A percentile compares a stretch with the other conserved stretches of the same genome.
Conservation (phyloP, 1,139 yeast genomes). For the Blastobotrys arbuscula region DNA sequence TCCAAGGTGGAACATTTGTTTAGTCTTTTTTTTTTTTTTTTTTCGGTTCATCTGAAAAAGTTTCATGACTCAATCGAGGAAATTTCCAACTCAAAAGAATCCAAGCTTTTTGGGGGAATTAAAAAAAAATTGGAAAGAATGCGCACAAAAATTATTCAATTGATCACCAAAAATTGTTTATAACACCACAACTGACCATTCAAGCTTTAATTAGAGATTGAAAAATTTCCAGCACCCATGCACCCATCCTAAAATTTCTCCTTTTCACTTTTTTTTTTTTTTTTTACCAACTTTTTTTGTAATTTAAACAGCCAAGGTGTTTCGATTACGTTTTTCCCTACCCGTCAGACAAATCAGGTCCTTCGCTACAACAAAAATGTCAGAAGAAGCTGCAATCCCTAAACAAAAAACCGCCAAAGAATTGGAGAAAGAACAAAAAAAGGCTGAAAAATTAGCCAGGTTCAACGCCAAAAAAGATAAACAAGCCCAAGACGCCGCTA, state of each 20-base stretch:
- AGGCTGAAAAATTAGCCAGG: conserved; percentile 94
- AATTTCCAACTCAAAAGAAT: too few species aligned
- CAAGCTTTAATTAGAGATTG: too few species aligned
- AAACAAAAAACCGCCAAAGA: conserved; percentile 40
- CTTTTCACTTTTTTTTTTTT: neutral
- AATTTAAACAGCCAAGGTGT: neutral
- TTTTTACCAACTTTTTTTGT: neutral
- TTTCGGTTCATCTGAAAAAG: too few species aligned
- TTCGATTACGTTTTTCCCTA: neutral
- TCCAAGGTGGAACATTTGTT: neutral
- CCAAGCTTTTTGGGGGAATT: too few species aligned
- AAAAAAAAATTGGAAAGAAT: too few species aligned
- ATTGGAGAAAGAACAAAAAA: conserved; percentile 87
- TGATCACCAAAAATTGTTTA: too few species aligned
- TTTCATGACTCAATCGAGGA: too few species aligned
- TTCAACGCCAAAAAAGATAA: conserved; percentile 91
- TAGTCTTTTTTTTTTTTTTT: neutral
- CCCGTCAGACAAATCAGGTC: neutral
- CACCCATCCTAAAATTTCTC: neutral
- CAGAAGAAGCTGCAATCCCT: conserved; percentile 18
- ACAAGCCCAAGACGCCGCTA: conserved; percentile 46
- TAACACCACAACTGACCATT: neutral
- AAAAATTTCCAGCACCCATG: neutral
- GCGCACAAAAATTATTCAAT: too few species aligned
- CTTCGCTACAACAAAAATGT: conserved; percentile 16